A percentile compares a stretch with the other conserved stretches of the same genome.
These are phyloP conservation scores for Penicillium mononematosum DNA, from an alignment of 495 filamentous ascomycete species.

Conservation along the genomic window DNA sequence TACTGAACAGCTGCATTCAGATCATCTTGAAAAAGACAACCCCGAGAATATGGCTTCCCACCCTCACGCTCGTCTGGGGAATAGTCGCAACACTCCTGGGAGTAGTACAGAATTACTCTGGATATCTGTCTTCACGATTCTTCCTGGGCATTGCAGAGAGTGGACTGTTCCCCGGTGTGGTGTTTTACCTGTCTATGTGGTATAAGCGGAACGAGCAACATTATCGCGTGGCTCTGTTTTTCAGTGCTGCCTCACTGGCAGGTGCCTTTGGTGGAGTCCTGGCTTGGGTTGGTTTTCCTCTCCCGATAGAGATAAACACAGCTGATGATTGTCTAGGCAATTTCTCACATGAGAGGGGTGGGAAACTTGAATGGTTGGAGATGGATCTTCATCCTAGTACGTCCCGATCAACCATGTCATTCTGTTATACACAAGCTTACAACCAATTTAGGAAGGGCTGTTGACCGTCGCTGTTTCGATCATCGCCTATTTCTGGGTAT, in stretches of 20 bases:
- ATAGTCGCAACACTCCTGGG: constrained; percentile 71
- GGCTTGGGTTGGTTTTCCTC: constrained; percentile 49
- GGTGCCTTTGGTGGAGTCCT: constrained; percentile 79
- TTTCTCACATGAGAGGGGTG: constrained; percentile 60
- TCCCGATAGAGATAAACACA: background rate
- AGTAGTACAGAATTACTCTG: constrained; percentile 61
- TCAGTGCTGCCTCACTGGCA: constrained; percentile 69
- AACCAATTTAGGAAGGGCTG: constrained; percentile 57
- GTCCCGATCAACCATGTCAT: background rate
- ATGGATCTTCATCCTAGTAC: constrained; percentile 76
- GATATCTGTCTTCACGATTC: constrained; percentile 59
- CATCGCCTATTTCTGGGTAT: constrained; percentile 65
- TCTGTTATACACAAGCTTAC: constrained; percentile 6
- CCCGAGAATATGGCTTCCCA: constrained; percentile 60
- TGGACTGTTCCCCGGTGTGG: constrained; percentile 71
- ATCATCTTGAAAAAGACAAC: constrained; percentile 68
- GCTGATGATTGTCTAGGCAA: constrained; percentile 36
- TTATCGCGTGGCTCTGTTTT: constrained; percentile 74
- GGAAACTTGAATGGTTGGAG: constrained; percentile 70
- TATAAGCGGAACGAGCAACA: constrained; percentile 72
- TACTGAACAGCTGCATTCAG: background rate
- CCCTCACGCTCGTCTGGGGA: constrained; percentile 56
- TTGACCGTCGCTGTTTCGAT: constrained; percentile 63
- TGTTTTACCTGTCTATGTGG: constrained; percentile 85
- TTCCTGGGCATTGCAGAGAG: constrained; percentile 46